Evolutionary conservation across 2,329 filamentous ascomycete genomes (phyloP).

Genomic region (Ceratocystis cacaofunesta): DNA sequence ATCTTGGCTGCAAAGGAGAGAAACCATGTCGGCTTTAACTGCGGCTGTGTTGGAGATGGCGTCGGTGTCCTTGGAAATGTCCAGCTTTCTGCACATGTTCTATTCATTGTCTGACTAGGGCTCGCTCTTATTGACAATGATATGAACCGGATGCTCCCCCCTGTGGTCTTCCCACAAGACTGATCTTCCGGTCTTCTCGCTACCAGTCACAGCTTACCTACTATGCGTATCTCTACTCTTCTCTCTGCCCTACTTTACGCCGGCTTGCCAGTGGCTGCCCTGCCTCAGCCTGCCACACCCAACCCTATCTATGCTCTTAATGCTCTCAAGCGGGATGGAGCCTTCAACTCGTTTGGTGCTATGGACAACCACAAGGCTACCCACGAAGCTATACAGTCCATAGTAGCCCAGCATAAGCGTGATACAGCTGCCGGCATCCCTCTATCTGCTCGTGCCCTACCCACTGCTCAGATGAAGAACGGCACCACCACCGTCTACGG

Average conservation of each 20-base stretch:
- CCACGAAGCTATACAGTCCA: background rate
- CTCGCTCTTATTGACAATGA: background rate
- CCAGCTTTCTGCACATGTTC: background rate
- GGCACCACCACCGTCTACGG: conserved; percentile 18
- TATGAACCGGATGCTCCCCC: background rate
- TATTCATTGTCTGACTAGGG: background rate
- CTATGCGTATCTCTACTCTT: background rate
- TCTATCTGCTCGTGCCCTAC: conserved; percentile 2
- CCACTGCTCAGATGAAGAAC: background rate
- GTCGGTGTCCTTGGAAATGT: background rate
- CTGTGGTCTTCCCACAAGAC: background rate
- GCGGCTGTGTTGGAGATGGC: background rate
- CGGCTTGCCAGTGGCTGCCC: background rate
- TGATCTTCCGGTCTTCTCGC: background rate
- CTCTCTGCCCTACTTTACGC: background rate
- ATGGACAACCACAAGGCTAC: conserved; percentile 1
- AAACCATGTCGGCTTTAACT: too few relatives aligned
- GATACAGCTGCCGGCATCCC: conserved; percentile 10
- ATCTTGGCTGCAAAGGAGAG: too few relatives aligned
- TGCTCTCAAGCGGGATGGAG: conserved; percentile 2
- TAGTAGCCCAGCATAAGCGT: conserved; percentile 6
- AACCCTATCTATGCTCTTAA: conserved; percentile 1
- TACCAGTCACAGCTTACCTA: background rate
- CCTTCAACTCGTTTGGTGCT: background rate
- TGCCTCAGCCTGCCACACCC: conserved; percentile 1